Base-by-base conservation (phyloP, 169 alveolate species). In the Cyclospora cayetanensis region DNA sequence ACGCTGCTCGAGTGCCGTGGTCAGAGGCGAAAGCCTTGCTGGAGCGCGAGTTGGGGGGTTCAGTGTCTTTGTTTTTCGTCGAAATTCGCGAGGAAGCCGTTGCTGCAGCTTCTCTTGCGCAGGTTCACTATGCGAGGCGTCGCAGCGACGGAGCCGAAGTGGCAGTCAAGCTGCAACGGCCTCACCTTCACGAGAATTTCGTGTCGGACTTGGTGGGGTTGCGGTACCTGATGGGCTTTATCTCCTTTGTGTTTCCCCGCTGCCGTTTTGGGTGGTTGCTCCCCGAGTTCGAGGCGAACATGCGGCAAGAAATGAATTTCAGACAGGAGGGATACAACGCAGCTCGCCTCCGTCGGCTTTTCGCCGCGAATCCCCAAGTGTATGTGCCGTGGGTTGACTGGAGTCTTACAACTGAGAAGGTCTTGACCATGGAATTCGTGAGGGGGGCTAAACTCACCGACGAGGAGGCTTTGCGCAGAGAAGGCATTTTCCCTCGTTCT, bases 91-190 rank as follows among this genome's bases (percentile, higher is more conserved):
- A 27, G 31, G 88, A 80, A 70, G 95, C 97, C 2, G 27, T 93
- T 31, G 97, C 97, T 1, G 91, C 94, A 25, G 97, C 97, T 5
- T 94, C 96, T 15, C 90, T 95, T 5, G 97, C 96, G 4, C 95
- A 95, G 53, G 97, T 95, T 0, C 97, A 95, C 60, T 83, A 66
- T 65, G 97, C 97, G 20, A 68, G 42, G 31, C 89, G 95, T 31
- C 82, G 72, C 27, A 25, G 52, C n/a, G 92, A 94, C 43, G 95
- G 95, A 55, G 94, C 93, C 52, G 90, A 29, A 35, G 97, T 95
- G 0, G 97, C 97, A 0, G 96, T 95, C 25, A 95, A 95, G 55
- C 94, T 95, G 34, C 92, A 95, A 80, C 96, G 94, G 68, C 88
- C 92, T 46, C 90, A 93, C 91, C 88, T 95, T 37, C 93, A 70